Base-by-base conservation (phyloP, 2,329 filamentous ascomycete genomes). In the Akanthomyces lecanii region DNA sequence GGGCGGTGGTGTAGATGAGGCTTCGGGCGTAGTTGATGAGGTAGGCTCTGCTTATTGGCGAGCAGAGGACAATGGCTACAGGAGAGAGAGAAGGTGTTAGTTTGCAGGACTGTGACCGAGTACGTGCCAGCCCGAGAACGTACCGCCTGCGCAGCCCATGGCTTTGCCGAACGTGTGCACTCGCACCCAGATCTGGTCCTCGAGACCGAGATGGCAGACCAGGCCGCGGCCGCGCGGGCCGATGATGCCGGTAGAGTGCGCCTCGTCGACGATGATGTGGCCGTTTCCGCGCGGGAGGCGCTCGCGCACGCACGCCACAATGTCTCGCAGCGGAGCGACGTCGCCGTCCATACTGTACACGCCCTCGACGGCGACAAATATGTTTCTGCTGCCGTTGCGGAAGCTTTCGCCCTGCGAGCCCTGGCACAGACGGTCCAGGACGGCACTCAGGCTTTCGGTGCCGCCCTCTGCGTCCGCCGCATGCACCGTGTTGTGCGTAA, bases 281-380 rank as follows among this genome's bases (percentile, higher is more conserved):
- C 82, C 85, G 53, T 90, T 90, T 0, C 80, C 80, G 0, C 65
- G 64, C 0, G 87, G 84, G 0, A 92, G 74, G 0, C 82, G 69
- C 1, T 76, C 72, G 47, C 89, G 81, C 0, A 89, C 81, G 5
- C 83, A 76, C 0, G 79, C 72, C 1, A 89, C 79, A 21, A 93
- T 83, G 6, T 85, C 80, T 12, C 70, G 69, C 12, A 95, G 75
- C 0, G 88, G 88, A 0, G 84, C 84, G 21, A 91, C 75, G 67
- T 93, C 89, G 0, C 91, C 91, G 60, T 94, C 90, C 91, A 95
- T 95, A 71, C 89, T 92, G 72, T 95, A 94, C 0, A 92, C 78
- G 0, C 82, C 84, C 67, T 92, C 89, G 0, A 91, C 79, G 0
- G 85, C 85, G n/a, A 92, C 72, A 66, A 92, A 89, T 3, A 91